These are phyloP conservation scores for Candida chilensis DNA, from an alignment of 805 yeast genomes.

Conservation along the genomic window DNA sequence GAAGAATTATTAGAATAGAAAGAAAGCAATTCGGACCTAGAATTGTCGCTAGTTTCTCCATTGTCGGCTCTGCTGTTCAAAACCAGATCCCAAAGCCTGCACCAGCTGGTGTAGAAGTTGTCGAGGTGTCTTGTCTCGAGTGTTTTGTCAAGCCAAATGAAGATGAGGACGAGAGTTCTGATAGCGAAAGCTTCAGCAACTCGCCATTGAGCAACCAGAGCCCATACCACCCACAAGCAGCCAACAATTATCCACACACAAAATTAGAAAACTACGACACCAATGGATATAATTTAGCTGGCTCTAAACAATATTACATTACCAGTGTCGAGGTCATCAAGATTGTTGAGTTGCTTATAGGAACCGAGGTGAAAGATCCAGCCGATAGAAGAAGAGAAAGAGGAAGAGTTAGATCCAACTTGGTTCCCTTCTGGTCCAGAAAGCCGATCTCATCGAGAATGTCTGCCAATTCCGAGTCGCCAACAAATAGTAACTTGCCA, in stretches of 20 bases:
- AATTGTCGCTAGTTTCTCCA: conserved; percentile 37
- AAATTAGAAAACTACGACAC: too few relatives aligned
- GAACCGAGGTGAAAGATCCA: conserved; percentile 33
- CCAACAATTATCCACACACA: too few relatives aligned
- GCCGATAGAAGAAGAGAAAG: conserved; percentile 50
- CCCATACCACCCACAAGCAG: too few relatives aligned
- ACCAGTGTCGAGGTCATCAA: conserved; percentile 62
- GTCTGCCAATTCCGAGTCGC: conserved; percentile 13
- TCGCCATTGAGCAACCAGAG: too few relatives aligned
- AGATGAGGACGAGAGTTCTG: conserved; percentile 6
- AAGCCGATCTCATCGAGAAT: conserved; percentile 42
- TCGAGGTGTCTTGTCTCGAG: conserved; percentile 53
- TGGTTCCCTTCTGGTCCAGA: conserved; percentile 61
- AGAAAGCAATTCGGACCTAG: conserved; percentile 38
- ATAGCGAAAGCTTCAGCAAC: too few relatives aligned
- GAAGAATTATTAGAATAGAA: conserved; percentile 52
- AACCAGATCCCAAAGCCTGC: conserved; percentile 28
- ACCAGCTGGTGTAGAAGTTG: conserved; percentile 33
- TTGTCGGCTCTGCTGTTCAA: conserved; percentile 42
- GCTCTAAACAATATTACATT: conserved; percentile 34
- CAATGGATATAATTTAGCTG: too few relatives aligned
- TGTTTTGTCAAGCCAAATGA: conserved; percentile 22
- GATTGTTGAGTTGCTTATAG: conserved; percentile 53
- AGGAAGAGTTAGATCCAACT: conserved; percentile 57
- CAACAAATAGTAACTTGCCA: conserved; percentile 5